A percentile compares a stretch with the other conserved stretches of the same genome.
These are phyloP conservation scores for Pichia kluyveri DNA, from an alignment of 805 yeast genomes.

Conservation along the genomic window DNA sequence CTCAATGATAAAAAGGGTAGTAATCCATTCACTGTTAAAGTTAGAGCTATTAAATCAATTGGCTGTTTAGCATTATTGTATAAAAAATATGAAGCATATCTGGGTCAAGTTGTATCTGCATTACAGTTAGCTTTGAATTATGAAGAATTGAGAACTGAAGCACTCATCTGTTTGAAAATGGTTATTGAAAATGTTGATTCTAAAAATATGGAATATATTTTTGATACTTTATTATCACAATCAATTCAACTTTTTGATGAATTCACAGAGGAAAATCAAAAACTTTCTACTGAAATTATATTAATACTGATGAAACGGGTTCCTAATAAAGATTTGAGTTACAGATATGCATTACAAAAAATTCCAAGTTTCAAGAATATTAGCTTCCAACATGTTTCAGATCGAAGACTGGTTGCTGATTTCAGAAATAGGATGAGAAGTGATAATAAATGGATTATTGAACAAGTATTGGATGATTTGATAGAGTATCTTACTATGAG, in stretches of 20 bases:
- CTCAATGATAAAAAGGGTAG: conserved; percentile 67
- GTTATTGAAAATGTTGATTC: conserved; percentile 50
- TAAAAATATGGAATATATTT: conserved; percentile 50
- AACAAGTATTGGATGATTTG: conserved; percentile 62
- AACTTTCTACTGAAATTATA: conserved; percentile 29
- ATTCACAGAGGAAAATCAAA: conserved; percentile 41
- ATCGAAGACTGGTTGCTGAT: conserved; percentile 25
- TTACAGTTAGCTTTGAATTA: conserved; percentile 70
- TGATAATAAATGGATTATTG: conserved; percentile 62
- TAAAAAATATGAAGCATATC: conserved; percentile 37
- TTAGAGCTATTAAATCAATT: conserved; percentile 65
- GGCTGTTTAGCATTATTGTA: conserved; percentile 52
- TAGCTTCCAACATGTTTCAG: conserved; percentile 2
- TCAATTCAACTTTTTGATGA: conserved; percentile 57
- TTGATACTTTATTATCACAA: conserved; percentile 67
- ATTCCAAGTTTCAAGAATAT: conserved; percentile 2
- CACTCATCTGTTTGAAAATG: conserved; percentile 60
- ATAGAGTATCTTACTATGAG: conserved; percentile 41
- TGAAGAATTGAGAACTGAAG: conserved; percentile 46
- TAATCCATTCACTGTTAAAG: conserved; percentile 63
- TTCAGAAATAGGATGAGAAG: conserved; percentile 48
- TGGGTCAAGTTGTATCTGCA: conserved; percentile 81
- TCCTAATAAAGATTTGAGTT: conserved; percentile 6
- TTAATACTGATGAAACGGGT: conserved; percentile 1
- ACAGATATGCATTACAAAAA: conserved; percentile 3